Evolutionary conservation across 176 grass and related monocot genomes (phyloP).

Genomic region (Oryza nivara): DNA sequence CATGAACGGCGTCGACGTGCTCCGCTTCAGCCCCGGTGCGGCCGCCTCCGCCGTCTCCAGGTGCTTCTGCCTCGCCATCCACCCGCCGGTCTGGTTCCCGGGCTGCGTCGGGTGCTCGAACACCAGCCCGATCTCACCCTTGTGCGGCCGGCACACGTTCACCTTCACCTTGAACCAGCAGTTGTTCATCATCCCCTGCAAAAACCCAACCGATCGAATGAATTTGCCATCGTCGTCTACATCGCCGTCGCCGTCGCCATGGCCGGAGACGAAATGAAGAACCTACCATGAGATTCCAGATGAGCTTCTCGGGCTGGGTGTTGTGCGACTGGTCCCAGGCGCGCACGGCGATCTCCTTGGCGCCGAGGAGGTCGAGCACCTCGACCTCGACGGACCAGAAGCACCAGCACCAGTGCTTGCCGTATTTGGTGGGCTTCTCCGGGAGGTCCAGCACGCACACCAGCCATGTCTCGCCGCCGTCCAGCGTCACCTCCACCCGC

Average conservation of each 20-base stretch:
- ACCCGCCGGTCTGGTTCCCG: constrained; percentile 70
- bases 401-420: constrained; percentile 98
- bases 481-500: constrained; percentile 88
- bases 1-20: constrained; percentile 73
- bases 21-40: constrained; percentile 65
- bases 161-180: constrained; percentile 98
- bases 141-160: constrained; percentile 81
- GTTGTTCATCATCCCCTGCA: constrained; percentile 99
- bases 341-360: constrained; percentile 89
- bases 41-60: constrained; percentile 74
- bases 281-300: constrained; percentile 93
- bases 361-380: constrained; percentile 76
- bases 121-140: constrained; percentile 75
- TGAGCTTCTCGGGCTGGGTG: constrained; percentile 89
- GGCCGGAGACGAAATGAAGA: neutral
- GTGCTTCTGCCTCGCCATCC: constrained; percentile 94
- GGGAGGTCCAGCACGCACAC: constrained; percentile 67
- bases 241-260: neutral
- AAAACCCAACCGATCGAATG: neutral
- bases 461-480: constrained; percentile 87
- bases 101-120: constrained; percentile 97
- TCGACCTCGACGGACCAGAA: constrained; percentile 95
- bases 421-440: constrained; percentile 93
- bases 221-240: neutral
- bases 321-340: constrained; percentile 91